These are phyloP conservation scores for Annona cherimola DNA, from an alignment of 164 flowering plant genomes.

Conservation along the genomic window DNA sequence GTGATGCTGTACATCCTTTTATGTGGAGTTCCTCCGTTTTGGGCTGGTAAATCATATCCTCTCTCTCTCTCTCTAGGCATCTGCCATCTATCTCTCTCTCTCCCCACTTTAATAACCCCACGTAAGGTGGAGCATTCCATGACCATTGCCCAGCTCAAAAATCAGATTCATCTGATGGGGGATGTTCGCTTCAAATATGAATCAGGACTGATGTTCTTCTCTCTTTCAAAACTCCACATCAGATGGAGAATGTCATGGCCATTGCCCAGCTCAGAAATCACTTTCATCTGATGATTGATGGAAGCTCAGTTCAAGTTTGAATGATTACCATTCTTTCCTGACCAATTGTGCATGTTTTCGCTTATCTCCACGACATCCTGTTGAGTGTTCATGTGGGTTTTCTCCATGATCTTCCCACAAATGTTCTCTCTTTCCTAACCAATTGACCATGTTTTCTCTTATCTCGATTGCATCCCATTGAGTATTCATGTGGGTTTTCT, in stretches of 20 bases:
- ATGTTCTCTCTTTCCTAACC: not conserved
- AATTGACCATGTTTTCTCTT: not conserved
- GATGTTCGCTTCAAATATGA: not conserved
- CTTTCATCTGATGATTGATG: not conserved
- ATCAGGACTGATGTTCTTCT: not conserved
- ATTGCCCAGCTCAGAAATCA: not conserved
- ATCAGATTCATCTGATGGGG: not conserved
- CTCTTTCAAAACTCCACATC: not conserved
- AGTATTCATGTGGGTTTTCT: not conserved
- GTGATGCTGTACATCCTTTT: constrained; percentile 81
- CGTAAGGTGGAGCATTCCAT: not conserved
- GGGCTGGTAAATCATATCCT: constrained; percentile 51
- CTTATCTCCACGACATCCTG: no score
- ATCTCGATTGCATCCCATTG: not conserved
- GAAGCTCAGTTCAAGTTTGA: not conserved
- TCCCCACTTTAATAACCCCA: not conserved
- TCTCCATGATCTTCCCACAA: not conserved
- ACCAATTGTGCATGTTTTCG: no score
- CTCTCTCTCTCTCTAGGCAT: not conserved
- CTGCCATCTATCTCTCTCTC: not conserved
- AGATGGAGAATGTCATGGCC: not conserved
- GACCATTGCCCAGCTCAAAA: not conserved
- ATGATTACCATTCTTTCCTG: not conserved
- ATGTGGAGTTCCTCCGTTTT: constrained; percentile 82
- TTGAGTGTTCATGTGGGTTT: not conserved